phyloP scores from a whole-genome alignment of 2,329 filamentous ascomycete species.

The Cladosporium sp. region DNA sequence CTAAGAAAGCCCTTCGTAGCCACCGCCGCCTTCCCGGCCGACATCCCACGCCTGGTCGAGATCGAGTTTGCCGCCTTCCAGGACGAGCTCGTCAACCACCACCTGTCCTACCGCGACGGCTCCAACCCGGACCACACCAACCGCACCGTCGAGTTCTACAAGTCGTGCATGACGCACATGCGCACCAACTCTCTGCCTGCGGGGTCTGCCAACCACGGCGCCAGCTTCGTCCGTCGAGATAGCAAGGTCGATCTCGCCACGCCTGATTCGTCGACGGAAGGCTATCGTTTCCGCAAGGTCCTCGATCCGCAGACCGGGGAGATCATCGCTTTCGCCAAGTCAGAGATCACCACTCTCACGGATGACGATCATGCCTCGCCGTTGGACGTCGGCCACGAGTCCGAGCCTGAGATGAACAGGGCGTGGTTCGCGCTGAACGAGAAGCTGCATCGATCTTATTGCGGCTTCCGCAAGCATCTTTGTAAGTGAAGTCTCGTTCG shows the following conservation, averaged over 20 bases:
- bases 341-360: constrained; percentile 25
- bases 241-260: constrained; percentile 12
- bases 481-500: constrained; percentile 18
- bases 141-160: constrained; percentile 21
- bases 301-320: constrained; percentile 22
- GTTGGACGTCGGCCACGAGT: constrained; percentile 25
- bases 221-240: background rate
- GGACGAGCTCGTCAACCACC: constrained; percentile 28
- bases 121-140: constrained; percentile 24
- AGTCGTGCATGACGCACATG: constrained; percentile 10
- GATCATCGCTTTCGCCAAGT: constrained; percentile 29
- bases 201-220: background rate
- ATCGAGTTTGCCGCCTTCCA: constrained; percentile 38
- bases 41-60: constrained; percentile 29
- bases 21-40: constrained; percentile 19
- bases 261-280: background rate
- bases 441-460: constrained; percentile 23
- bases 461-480: constrained; percentile 23
- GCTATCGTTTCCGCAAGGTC: constrained; percentile 24
- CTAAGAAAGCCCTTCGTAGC: constrained; percentile 16
- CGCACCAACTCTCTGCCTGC: background rate
- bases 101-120: constrained; percentile 27
- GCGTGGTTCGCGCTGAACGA: constrained; percentile 31
- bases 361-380: constrained; percentile 23
- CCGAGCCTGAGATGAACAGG: constrained; percentile 28